phyloP scores from a whole-genome alignment of 352 stramenopile genomes.

The Phytopythium sindhum region DNA sequence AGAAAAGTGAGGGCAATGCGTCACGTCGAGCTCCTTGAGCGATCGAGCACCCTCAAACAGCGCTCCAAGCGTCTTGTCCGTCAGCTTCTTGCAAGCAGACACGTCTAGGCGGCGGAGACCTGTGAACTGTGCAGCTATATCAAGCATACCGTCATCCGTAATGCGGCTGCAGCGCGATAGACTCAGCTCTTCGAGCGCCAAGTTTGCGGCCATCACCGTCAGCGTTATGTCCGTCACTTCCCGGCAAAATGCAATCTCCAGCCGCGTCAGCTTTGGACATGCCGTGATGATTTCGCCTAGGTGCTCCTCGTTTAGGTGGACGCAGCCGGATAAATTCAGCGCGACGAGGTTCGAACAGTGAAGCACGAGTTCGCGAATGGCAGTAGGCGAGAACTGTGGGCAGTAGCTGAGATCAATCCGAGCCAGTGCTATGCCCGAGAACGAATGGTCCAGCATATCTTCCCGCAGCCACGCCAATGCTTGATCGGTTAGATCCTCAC shows the following conservation, averaged over 20 bases:
- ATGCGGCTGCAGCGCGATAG: constrained; percentile 69
- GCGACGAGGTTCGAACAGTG: constrained; percentile 55
- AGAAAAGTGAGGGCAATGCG: constrained; percentile 72
- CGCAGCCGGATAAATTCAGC: constrained; percentile 84
- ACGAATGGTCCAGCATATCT: constrained; percentile 64
- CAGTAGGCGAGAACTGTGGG: constrained; percentile 45
- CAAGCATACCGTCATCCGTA: constrained; percentile 81
- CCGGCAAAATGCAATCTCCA: constrained; percentile 82
- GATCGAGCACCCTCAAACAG: constrained; percentile 54
- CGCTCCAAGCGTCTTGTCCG: constrained; percentile 42
- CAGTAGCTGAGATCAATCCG: constrained; percentile 85
- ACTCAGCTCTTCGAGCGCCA: constrained; percentile 80
- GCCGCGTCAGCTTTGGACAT: constrained; percentile 60
- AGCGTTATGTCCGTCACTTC: constrained; percentile 78
- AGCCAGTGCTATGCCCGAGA: constrained; percentile 35
- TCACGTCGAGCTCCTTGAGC: constrained; percentile 75
- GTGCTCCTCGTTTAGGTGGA: constrained; percentile 61
- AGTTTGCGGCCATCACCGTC: constrained; percentile 57
- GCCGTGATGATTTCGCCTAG: constrained; percentile 67
- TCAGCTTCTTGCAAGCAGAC: constrained; percentile 81
- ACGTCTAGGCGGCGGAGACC: constrained; percentile 69
- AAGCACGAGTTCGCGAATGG: constrained; percentile 53
- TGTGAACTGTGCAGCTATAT: constrained; percentile 68
- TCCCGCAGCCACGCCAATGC: constrained; percentile 50
- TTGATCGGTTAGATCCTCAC: constrained; percentile 62